phyloP scores from a whole-genome alignment of 2,329 filamentous ascomycete genomes.

The Fusarium sp. region DNA sequence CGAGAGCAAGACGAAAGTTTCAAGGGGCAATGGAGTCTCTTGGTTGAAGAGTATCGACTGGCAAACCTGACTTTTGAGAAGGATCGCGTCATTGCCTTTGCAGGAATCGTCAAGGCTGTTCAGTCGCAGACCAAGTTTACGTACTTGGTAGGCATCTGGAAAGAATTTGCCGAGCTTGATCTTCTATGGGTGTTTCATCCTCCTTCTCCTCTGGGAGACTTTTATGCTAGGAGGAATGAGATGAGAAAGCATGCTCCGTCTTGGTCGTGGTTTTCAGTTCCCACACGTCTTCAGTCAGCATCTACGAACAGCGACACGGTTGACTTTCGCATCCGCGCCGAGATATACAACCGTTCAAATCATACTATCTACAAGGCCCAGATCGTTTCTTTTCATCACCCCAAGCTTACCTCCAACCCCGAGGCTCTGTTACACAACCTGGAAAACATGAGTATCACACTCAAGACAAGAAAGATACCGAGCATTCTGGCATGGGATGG shows the following conservation, averaged over 20 bases:
- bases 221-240: background rate
- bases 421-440: slow-evolving; percentile 5
- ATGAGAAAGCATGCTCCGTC: background rate
- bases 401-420: background rate
- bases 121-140: background rate
- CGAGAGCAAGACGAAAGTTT: slow-evolving; percentile 4
- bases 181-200: slow-evolving; percentile 5
- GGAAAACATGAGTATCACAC: slow-evolving; percentile 4
- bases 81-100: background rate
- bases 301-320: slow-evolving; percentile 1
- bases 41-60: slow-evolving; percentile 13
- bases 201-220: background rate
- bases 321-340: slow-evolving; percentile 5
- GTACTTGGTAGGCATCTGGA: slow-evolving; percentile 21
- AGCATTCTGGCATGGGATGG: slow-evolving; percentile 16
- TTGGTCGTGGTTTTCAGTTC: slow-evolving; percentile 25
- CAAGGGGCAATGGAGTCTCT: slow-evolving; percentile 4
- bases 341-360: slow-evolving; percentile 1
- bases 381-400: background rate
- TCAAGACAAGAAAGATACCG: slow-evolving; percentile 8
- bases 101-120: background rate
- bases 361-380: background rate
- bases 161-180: slow-evolving; percentile 17
- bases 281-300: background rate
- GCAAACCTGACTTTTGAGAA: background rate